Evolutionary conservation across 768 basidiomycete species (phyloP).

Genomic region (Pleurotus platypus): DNA sequence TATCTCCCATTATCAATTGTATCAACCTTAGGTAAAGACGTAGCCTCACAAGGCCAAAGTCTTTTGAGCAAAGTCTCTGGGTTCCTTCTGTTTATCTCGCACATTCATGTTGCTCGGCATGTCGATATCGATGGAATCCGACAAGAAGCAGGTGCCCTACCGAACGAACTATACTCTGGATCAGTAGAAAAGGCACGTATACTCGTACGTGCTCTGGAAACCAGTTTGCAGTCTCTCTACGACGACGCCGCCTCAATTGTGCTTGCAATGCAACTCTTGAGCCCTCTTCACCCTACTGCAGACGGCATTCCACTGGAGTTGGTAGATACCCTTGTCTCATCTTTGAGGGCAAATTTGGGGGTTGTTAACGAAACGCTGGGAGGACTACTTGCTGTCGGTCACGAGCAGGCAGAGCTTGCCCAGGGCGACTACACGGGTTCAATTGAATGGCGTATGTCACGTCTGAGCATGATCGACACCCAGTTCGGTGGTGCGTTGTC

Average conservation of each 20-base stretch:
- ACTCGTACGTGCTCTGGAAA: constrained; percentile 69
- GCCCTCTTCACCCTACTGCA: constrained; percentile 27
- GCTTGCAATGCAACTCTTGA: constrained; percentile 49
- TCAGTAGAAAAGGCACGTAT: constrained; percentile 67
- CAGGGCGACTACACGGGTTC: constrained; percentile 71
- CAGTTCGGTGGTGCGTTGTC: constrained; percentile 38
- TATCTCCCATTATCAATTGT: not conserved
- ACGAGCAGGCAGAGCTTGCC: constrained; percentile 67
- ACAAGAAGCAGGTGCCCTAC: constrained; percentile 36
- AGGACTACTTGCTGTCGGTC: constrained; percentile 56
- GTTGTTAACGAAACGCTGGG: constrained; percentile 60
- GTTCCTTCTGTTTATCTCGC: constrained; percentile 56
- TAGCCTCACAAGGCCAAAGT: constrained; percentile 41
- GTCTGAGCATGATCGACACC: constrained; percentile 56
- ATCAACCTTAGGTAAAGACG: constrained; percentile 32
- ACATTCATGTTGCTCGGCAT: constrained; percentile 75
- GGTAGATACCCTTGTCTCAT: constrained; percentile 45
- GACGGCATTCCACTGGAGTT: constrained; percentile 36
- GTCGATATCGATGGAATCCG: constrained; percentile 80
- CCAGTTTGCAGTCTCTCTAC: constrained; percentile 66
- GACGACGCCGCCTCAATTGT: constrained; percentile 67
- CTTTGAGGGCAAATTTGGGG: constrained; percentile 54
- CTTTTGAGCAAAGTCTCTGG: constrained; percentile 53
- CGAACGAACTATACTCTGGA: constrained; percentile 53
- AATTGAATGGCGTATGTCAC: constrained; percentile 76